Conservation (phyloP, 2,329 filamentous ascomycete genomes). For the Hymenoscyphus infarciens region DNA sequence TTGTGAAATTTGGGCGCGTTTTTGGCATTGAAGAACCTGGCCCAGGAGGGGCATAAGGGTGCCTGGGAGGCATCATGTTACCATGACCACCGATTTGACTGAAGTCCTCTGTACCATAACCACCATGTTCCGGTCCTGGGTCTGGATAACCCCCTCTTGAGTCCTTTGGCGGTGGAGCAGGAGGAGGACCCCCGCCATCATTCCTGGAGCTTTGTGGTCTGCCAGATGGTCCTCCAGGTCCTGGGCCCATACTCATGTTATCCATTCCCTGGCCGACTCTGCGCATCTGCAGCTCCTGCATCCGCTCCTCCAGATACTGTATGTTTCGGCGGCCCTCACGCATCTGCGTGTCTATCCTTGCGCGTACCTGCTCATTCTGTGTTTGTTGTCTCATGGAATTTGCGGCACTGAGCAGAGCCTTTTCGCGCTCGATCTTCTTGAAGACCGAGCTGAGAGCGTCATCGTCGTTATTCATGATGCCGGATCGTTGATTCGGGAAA, state of each 20-base stretch:
- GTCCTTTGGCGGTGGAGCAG: slow-evolving; percentile 74
- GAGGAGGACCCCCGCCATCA: slow-evolving; percentile 44
- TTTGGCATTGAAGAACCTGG: slow-evolving; percentile 68
- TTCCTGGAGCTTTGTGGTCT: slow-evolving; percentile 44
- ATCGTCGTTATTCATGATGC: slow-evolving; percentile 56
- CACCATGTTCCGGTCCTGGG: slow-evolving; percentile 51
- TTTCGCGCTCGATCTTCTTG: slow-evolving; percentile 97
- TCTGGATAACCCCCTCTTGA: slow-evolving; percentile 45
- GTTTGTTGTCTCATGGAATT: slow-evolving; percentile 95
- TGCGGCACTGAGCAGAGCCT: slow-evolving; percentile 88
- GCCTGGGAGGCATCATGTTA: slow-evolving; percentile 75
- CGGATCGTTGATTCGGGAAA: slow-evolving; percentile 5
- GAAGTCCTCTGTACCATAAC: slow-evolving; percentile 58
- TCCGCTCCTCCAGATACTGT: slow-evolving; percentile 89
- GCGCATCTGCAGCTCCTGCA: slow-evolving; percentile 83
- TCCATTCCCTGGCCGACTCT: slow-evolving; percentile 66
- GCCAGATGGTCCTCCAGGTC: slow-evolving; percentile 34
- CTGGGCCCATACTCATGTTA: slow-evolving; percentile 58
- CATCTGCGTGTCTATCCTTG: slow-evolving; percentile 88
- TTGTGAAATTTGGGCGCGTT: slow-evolving; percentile 85
- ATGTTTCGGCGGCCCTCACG: slow-evolving; percentile 91
- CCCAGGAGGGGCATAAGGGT: slow-evolving; percentile 72
- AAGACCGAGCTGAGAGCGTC: slow-evolving; percentile 74
- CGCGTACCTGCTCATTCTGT: slow-evolving; percentile 86
- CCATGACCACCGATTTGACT: slow-evolving; percentile 60